A percentile compares a stretch with the other conserved stretches of the same genome.
phyloP scores from a whole-genome alignment of 2,329 filamentous ascomycete species.

The Daldinia eschscholtzii region DNA sequence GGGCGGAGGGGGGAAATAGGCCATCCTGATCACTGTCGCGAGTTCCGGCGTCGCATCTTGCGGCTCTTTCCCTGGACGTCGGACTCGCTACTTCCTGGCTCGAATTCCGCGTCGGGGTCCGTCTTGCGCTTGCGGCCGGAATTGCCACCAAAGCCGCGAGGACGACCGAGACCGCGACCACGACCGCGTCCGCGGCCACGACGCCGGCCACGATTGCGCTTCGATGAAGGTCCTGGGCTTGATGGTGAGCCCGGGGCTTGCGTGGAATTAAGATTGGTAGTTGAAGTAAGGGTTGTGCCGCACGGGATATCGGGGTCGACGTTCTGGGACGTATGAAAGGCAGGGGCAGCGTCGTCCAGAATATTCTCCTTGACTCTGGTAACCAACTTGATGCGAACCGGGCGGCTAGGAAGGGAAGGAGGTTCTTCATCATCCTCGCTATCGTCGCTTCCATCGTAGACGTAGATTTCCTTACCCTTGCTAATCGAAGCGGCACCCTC shows the following conservation, averaged over 20 bases:
- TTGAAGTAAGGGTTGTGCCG: not conserved
- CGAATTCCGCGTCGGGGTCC: not conserved
- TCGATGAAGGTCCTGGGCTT: not conserved
- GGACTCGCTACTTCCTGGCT: not conserved
- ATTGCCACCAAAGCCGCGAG: not conserved
- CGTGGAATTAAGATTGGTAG: not conserved
- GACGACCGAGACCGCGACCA: not conserved
- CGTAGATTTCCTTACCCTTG: not conserved
- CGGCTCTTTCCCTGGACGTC: not conserved
- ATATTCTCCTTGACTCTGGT: not conserved
- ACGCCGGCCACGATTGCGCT: not conserved
- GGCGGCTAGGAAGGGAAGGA: not conserved
- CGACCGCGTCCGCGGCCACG: not conserved
- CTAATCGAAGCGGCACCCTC: not conserved
- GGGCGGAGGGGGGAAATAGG: no score
- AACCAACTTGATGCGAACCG: conserved; percentile 3
- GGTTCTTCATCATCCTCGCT: not conserved
- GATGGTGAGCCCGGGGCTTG: not conserved
- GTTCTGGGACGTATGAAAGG: not conserved
- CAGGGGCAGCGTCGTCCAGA: not conserved
- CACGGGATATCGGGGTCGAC: not conserved
- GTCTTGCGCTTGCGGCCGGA: not conserved
- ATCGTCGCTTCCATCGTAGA: not conserved
- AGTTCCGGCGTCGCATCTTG: not conserved
- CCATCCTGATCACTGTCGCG: not conserved